Percentiles rank a stretch among this genome's conserved stretches.
phyloP scores from a whole-genome alignment of 805 yeast genomes.

The Starmerella bombicola region DNA sequence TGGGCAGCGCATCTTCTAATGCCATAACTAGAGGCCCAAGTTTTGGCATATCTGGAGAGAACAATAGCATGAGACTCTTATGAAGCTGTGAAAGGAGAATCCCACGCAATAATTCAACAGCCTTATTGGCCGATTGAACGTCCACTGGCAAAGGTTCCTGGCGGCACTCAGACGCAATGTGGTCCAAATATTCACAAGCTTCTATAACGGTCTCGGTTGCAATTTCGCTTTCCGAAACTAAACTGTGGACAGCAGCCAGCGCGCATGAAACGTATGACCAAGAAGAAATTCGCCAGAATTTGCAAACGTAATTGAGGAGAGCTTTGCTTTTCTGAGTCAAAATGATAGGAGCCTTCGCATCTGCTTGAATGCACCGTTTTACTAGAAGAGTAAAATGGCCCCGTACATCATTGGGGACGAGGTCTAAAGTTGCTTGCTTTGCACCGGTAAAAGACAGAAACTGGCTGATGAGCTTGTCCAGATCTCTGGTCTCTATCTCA shows the following conservation, averaged over 20 bases:
- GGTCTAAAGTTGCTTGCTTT: not conserved
- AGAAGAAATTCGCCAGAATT: slow-evolving; percentile 13
- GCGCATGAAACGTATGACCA: slow-evolving; percentile 8
- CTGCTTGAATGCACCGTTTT: slow-evolving; percentile 33
- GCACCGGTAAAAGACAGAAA: too few species aligned
- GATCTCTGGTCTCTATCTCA: slow-evolving; percentile 23
- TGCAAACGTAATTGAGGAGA: slow-evolving; percentile 10
- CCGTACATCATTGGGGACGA: slow-evolving; percentile 27
- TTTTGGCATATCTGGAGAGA: slow-evolving; percentile 36
- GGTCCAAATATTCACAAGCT: slow-evolving; percentile 6
- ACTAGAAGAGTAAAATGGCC: slow-evolving; percentile 33
- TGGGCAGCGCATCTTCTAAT: slow-evolving; percentile 38
- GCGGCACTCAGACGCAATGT: not conserved
- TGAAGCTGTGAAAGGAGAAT: not conserved
- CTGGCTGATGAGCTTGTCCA: slow-evolving; percentile 30
- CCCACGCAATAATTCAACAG: not conserved
- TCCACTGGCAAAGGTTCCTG: slow-evolving; percentile 15
- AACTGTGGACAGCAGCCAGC: slow-evolving; percentile 4
- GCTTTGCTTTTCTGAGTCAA: slow-evolving; percentile 8
- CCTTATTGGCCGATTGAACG: not conserved
- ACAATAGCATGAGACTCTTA: not conserved
- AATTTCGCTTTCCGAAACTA: slow-evolving; percentile 1
- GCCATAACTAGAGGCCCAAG: slow-evolving; percentile 42
- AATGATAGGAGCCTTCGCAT: slow-evolving; percentile 11
- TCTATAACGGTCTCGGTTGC: slow-evolving; percentile 2